A percentile compares a stretch with the other conserved stretches of the same genome.
These are phyloP conservation scores for Colletotrichum filicis DNA, from an alignment of 2,329 filamentous ascomycete species.

Conservation along the genomic window DNA sequence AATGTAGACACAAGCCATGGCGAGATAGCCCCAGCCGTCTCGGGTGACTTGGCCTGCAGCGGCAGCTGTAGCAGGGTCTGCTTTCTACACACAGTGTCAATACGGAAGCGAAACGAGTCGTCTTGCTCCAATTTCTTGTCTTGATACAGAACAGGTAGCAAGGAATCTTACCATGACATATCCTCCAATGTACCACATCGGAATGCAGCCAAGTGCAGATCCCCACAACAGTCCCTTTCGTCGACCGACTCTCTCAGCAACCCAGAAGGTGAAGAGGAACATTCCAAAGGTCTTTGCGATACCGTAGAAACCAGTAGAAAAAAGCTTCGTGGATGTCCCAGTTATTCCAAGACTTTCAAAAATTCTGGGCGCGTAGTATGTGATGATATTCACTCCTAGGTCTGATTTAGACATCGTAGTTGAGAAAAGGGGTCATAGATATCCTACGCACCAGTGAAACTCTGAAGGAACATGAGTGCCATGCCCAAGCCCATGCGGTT, in stretches of 20 bases:
- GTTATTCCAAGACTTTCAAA: slow-evolving; percentile 50
- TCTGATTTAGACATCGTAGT: too few species aligned
- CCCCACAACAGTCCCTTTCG: slow-evolving; percentile 59
- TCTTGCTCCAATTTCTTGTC: neutral
- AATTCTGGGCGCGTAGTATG: slow-evolving; percentile 36
- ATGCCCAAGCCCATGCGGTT: slow-evolving; percentile 61
- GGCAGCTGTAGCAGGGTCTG: slow-evolving; percentile 49
- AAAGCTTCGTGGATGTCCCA: slow-evolving; percentile 46
- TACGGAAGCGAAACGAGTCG: neutral
- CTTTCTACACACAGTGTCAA: slow-evolving; percentile 12
- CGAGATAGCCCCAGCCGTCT: slow-evolving; percentile 53
- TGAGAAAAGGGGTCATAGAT: neutral
- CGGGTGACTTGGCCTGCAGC: slow-evolving; percentile 57
- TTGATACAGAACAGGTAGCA: neutral
- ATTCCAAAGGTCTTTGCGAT: slow-evolving; percentile 50
- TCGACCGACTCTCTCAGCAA: slow-evolving; percentile 60
- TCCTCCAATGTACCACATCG: slow-evolving; percentile 53
- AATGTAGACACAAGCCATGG: slow-evolving; percentile 58
- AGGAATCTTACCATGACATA: slow-evolving; percentile 42
- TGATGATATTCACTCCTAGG: too few species aligned
- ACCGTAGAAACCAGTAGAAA: slow-evolving; percentile 54
- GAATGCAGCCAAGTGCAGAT: slow-evolving; percentile 50
- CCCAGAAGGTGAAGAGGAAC: slow-evolving; percentile 53
- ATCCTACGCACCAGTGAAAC: slow-evolving; percentile 40
- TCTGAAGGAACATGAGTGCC: slow-evolving; percentile 60